Evolutionary conservation across 306 rosid species (phyloP), one percentile per base, ranked within the genome.

Genomic region (Dicorynia guianensis): DNA sequence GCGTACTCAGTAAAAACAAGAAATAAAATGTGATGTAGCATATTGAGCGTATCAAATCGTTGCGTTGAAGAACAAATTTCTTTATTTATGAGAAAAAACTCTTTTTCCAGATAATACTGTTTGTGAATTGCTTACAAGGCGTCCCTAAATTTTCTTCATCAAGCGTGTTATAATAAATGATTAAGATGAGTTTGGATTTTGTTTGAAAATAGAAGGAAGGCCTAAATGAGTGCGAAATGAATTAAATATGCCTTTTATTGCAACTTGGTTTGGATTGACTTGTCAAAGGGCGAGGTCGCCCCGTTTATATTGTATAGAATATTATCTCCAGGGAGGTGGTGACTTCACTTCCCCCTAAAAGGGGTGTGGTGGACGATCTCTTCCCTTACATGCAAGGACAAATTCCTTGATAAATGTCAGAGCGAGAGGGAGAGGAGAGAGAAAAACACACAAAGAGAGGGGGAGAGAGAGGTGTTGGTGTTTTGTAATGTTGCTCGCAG

Each of bases 301-400:
- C 43, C 33, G 54, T 58, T 68, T 54, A 36, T 58, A 54, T 35
- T 71, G 35, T 15, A 39, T 52, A 60, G 40, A 78, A 78, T 70
- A 71, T 55, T 77, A 69, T 74, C 74, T 72, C 59, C 11, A 40
- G 48, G 62, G 36, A 56, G 87, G 85, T 72, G 80, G 88, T 89
- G 90, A 71, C 76, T 83, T 86, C 96, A 85, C 87, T 85, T 85
- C 79, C 93, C 79, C 47, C 82, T 75, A 83, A 82, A 86, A 82
- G 83, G 82, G 82, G 88, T 79, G 93, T 56, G 89, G 82, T 69
- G 83, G 82, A 81, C 81, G 76, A 69, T 86, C 78, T 75, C 77
- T 83, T 69, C 79, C 17, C 74, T 74, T 63, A 9, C 79, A 80
- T 60, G 85, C 84, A 65, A 80, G 78, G 91, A 83, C 93, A 86